A percentile compares a stretch with the other conserved stretches of the same genome.
These are phyloP conservation scores for Sporothrix inflata DNA, from an alignment of 2,329 filamentous ascomycete species.

Conservation along the genomic window DNA sequence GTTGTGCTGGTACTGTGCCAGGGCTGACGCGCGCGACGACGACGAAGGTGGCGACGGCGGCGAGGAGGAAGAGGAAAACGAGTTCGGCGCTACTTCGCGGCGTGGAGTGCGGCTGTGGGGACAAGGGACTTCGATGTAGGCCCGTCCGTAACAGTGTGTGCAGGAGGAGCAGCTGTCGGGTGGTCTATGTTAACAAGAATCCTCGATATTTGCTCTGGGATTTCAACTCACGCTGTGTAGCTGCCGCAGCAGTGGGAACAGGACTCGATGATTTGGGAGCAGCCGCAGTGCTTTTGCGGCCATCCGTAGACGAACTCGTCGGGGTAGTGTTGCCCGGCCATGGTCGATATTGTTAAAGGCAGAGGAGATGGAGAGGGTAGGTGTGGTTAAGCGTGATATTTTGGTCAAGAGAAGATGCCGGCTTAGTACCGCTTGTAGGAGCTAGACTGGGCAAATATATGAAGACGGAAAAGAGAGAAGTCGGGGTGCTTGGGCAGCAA, in stretches of 20 bases:
- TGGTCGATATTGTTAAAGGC: background rate
- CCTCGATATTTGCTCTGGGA: background rate
- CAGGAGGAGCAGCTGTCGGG: slow-evolving; percentile 27
- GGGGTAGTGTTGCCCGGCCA: slow-evolving; percentile 3
- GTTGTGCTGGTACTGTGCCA: background rate
- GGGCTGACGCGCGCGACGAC: background rate
- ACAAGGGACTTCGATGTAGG: slow-evolving; percentile 31
- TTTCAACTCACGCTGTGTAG: slow-evolving; percentile 29
- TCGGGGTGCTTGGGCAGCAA: background rate
- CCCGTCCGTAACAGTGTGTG: slow-evolving; percentile 28
- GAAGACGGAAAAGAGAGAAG: background rate
- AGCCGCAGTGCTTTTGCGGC: slow-evolving; percentile 32
- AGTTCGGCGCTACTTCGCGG: background rate
- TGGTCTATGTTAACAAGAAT: no score
- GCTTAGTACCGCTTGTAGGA: background rate
- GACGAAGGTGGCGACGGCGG: background rate
- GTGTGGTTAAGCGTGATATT: background rate
- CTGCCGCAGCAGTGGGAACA: slow-evolving; percentile 34
- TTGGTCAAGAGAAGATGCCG: background rate
- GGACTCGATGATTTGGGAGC: slow-evolving; percentile 30
- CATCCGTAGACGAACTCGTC: slow-evolving; percentile 34
- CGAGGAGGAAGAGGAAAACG: background rate
- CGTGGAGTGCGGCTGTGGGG: background rate
- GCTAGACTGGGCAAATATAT: background rate
- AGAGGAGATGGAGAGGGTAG: background rate